A percentile compares a stretch with the other conserved stretches of the same genome.
These are phyloP conservation scores for Avicennia marina DNA, from an alignment of 257 asterid genomes.

Conservation along the genomic window DNA sequence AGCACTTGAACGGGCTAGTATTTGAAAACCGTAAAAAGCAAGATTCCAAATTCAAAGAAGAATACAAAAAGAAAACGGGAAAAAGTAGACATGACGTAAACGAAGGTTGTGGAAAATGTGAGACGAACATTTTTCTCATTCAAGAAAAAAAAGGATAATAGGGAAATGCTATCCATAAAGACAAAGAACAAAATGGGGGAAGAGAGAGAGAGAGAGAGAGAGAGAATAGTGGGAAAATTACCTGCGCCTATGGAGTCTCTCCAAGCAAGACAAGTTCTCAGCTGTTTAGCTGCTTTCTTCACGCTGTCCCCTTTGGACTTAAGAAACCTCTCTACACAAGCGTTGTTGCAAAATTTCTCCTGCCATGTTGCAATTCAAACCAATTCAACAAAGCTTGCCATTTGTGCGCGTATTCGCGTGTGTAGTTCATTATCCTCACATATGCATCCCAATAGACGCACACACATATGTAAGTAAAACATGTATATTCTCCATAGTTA, in stretches of 20 bases:
- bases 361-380: too few relatives aligned
- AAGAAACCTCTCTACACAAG: constrained; percentile 79
- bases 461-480: too few relatives aligned
- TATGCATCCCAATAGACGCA: too few relatives aligned
- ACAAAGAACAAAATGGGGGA: background rate
- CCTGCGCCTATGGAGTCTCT: constrained; percentile 83
- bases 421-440: too few relatives aligned
- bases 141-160: background rate
- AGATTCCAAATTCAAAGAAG: background rate
- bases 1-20: constrained; percentile 5
- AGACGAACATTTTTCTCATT: background rate
- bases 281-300: constrained; percentile 84
- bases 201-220: background rate
- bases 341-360: constrained; percentile 80
- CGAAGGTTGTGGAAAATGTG: constrained; percentile 14
- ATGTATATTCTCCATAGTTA: too few relatives aligned
- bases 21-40: background rate
- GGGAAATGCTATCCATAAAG: background rate
- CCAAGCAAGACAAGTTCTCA: constrained; percentile 76
- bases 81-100: constrained; percentile 14
- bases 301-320: constrained; percentile 73
- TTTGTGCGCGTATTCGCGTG: too few relatives aligned
- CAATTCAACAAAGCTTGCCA: too few relatives aligned
- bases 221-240: constrained; percentile 5
- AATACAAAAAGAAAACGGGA: constrained; percentile 13